These are phyloP conservation scores for Penicillium lividum DNA, from an alignment of 495 filamentous ascomycete genomes.

Conservation along the genomic window DNA sequence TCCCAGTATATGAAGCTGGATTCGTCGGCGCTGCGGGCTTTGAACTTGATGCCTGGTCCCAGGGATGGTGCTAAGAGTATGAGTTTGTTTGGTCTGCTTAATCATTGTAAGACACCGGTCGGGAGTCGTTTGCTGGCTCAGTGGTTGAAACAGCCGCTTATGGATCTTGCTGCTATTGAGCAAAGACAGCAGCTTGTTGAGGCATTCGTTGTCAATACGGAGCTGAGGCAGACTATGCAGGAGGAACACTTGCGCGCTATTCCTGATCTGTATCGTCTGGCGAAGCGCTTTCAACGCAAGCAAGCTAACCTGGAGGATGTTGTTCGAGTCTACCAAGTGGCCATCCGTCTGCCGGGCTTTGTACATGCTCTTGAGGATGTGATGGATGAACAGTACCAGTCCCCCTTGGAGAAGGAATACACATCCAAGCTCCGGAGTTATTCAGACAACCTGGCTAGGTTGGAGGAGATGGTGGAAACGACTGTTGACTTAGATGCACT, in stretches of 20 bases:
- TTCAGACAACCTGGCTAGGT: constrained; percentile 75
- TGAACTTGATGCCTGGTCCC: constrained; percentile 96
- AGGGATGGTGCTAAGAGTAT: constrained; percentile 96
- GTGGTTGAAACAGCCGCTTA: constrained; percentile 97
- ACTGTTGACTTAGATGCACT: constrained; percentile 95
- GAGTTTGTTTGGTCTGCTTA: constrained; percentile 91
- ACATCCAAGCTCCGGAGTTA: constrained; percentile 77
- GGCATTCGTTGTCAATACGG: constrained; percentile 90
- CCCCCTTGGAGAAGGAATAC: constrained; percentile 84
- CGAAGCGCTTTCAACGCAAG: constrained; percentile 91
- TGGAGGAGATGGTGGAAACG: constrained; percentile 98
- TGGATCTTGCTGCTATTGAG: constrained; percentile 88
- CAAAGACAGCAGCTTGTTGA: constrained; percentile 93
- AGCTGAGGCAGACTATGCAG: constrained; percentile 95
- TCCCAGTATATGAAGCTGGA: constrained; percentile 99
- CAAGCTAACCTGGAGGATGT: constrained; percentile 93
- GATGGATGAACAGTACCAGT: constrained; percentile 93
- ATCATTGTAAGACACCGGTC: constrained; percentile 96
- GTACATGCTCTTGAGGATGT: constrained; percentile 85
- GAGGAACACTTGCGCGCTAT: constrained; percentile 94
- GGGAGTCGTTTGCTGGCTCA: constrained; percentile 89
- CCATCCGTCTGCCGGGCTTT: constrained; percentile 88
- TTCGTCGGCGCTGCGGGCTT: constrained; percentile 86
- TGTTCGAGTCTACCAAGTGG: constrained; percentile 90
- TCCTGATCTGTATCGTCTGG: constrained; percentile 89